These are phyloP conservation scores for Trametes villosa DNA, from an alignment of 768 basidiomycete species.

Conservation along the genomic window DNA sequence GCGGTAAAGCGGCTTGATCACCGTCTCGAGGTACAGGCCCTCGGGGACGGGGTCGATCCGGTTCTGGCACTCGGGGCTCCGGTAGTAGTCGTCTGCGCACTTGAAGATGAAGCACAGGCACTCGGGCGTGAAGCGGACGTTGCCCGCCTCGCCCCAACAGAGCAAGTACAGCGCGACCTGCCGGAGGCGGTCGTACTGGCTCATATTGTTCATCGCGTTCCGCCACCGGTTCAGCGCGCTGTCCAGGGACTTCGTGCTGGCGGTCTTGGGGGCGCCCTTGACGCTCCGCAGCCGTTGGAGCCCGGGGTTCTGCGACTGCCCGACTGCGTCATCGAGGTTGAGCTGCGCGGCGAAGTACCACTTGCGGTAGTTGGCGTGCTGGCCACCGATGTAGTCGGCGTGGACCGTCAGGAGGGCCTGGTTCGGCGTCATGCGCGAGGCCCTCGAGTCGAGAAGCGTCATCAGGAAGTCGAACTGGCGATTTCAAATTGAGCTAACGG, in stretches of 20 bases:
- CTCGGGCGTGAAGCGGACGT: constrained; percentile 96
- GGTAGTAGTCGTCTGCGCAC: constrained; percentile 99
- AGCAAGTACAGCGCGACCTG: constrained; percentile 95
- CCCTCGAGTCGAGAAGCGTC: constrained; percentile 95
- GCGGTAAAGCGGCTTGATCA: constrained; percentile 93
- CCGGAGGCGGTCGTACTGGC: constrained; percentile 95
- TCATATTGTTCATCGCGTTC: constrained; percentile 99
- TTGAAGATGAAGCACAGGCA: constrained; percentile 99
- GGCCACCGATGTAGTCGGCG: constrained; percentile 98
- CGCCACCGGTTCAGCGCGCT: constrained; percentile 94
- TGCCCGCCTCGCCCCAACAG: constrained; percentile 98
- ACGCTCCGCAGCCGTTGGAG: constrained; percentile 87
- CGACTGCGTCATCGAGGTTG: constrained; percentile 98
- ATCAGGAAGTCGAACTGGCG: constrained; percentile 93
- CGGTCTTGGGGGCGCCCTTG: constrained; percentile 61
- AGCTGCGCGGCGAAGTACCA: constrained; percentile 99
- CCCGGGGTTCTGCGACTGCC: constrained; percentile 92
- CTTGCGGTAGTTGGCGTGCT: constrained; percentile 98
- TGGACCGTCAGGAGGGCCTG: constrained; percentile 96
- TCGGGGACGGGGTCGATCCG: constrained; percentile 91
- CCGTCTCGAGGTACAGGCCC: constrained; percentile 87
- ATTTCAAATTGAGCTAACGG: constrained; percentile 19
- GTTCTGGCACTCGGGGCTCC: constrained; percentile 97
- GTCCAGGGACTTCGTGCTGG: constrained; percentile 82
- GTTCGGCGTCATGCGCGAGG: constrained; percentile 97